These are phyloP conservation scores for Ophiognomonia clavigignenti-juglandacearum DNA, from an alignment of 2,329 filamentous ascomycete genomes.

Conservation along the genomic window DNA sequence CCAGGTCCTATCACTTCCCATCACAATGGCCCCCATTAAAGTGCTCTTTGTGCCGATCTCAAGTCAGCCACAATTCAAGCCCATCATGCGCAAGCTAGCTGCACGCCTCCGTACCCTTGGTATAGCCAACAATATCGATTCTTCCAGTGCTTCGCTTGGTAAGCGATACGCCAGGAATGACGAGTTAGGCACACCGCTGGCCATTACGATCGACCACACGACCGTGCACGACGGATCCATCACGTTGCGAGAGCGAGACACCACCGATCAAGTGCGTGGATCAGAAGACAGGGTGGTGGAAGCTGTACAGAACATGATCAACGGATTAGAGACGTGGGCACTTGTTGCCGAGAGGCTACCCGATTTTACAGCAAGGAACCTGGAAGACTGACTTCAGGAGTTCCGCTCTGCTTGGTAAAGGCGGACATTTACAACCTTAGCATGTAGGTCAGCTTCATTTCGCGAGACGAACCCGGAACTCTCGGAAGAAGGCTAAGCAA, in stretches of 20 bases:
- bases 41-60: constrained; percentile 83
- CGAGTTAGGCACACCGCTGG: constrained; percentile 83
- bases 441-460: too few species aligned
- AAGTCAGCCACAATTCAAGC: constrained; percentile 67
- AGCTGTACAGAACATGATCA: constrained; percentile 56
- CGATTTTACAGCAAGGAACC: neutral
- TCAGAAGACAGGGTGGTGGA: constrained; percentile 70
- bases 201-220: constrained; percentile 89
- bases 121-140: constrained; percentile 75
- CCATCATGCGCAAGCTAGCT: constrained; percentile 63
- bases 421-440: too few species aligned
- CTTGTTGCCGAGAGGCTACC: constrained; percentile 11
- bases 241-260: constrained; percentile 80
- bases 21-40: constrained; percentile 75
- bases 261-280: constrained; percentile 78
- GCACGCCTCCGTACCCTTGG: constrained; percentile 66
- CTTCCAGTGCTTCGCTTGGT: constrained; percentile 81
- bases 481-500: too few species aligned
- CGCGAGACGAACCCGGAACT: too few species aligned
- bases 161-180: constrained; percentile 89
- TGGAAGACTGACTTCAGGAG: neutral
- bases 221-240: constrained; percentile 77
- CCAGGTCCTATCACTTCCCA: constrained; percentile 41
- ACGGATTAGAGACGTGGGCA: constrained; percentile 52
- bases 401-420: too few species aligned